Evolutionary conservation across 2,329 filamentous ascomycete species (phyloP), one percentile per base, ranked within the genome.

Genomic region (Rhynchosporium graminicola): DNA sequence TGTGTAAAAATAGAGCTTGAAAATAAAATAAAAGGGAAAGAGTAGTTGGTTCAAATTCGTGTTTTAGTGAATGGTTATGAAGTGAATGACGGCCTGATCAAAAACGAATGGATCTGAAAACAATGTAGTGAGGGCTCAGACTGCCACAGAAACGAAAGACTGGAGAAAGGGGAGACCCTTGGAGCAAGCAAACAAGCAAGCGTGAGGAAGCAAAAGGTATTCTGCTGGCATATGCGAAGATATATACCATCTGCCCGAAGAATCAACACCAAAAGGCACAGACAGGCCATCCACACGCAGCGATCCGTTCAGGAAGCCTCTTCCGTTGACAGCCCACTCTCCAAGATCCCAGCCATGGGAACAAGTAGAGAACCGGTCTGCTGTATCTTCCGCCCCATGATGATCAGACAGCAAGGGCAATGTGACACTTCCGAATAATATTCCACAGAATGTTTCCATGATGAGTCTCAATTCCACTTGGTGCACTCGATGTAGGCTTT

Each of bases 121-220:
- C 9, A 36, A 36, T 36, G 33, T 36, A 36, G 33, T 36, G 4
- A 40, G 51, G 20, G 36, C 51, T 15, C 9, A 29, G 15, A 1
- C 26, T 36, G 10, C 20, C 36, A 13, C 26, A 26, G 28, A 20
- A 54, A 51, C 28, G 26, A 29, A 33, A 29, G 3, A 12, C 20
- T 20, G 20, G 26, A 38, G 15, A 26, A 54, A 54, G 38, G 20
- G 51, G 36, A 42, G 15, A 36, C 51, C 36, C 51, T 54, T 54
- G 36, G 13, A 29, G 36, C 51, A 54, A 42, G 51, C 51, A 15
- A 42, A 36, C 20, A 36, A 54, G 51, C 51, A 12, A 54, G 51
- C 36, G 36, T n/a, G 50, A 38, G 33, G 50, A 54, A 29, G 38
- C 7, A 28, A 12, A 51, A 40, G 20, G 20, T 20, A 46, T 12